Percentiles rank a stretch among this genome's conserved stretches.
Conservation (phyloP, 2,329 filamentous ascomycete genomes). For the Acrocalymma vagum region DNA sequence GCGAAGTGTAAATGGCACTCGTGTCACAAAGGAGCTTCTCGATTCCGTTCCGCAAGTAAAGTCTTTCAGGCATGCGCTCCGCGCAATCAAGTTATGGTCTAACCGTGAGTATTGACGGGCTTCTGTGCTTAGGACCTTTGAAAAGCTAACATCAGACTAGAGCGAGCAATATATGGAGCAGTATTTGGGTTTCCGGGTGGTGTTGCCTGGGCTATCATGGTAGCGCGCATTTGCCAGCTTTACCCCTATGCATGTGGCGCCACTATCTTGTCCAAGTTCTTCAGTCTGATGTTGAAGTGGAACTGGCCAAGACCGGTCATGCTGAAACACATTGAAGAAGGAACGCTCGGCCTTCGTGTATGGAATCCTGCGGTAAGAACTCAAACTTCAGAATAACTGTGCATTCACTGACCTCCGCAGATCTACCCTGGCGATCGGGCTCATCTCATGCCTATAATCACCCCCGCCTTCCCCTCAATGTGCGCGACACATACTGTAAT, state of each 20-base stretch:
- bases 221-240: conserved; percentile 93
- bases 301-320: conserved; percentile 93
- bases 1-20: conserved; percentile 89
- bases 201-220: conserved; percentile 98
- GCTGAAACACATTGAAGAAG: conserved; percentile 86
- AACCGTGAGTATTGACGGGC: conserved; percentile 62
- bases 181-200: conserved; percentile 96
- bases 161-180: conserved; percentile 91
- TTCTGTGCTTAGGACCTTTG: neutral
- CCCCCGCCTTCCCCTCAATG: conserved; percentile 96
- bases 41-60: conserved; percentile 87
- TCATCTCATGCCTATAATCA: conserved; percentile 98
- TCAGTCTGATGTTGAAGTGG: conserved; percentile 90
- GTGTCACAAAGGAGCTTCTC: conserved; percentile 93
- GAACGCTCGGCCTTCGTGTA: conserved; percentile 80
- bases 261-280: conserved; percentile 92
- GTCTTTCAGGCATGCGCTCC: conserved; percentile 86
- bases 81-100: conserved; percentile 96
- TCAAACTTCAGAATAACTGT: neutral
- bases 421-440: conserved; percentile 81
- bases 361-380: conserved; percentile 87
- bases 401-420: conserved; percentile 49
- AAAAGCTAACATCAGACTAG: conserved; percentile 37
- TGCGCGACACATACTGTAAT: conserved; percentile 96
- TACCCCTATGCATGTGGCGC: conserved; percentile 92